These are phyloP conservation scores for Chlamydomonas sphaeroides DNA, from an alignment of 139 green algal genomes.

Conservation along the genomic window DNA sequence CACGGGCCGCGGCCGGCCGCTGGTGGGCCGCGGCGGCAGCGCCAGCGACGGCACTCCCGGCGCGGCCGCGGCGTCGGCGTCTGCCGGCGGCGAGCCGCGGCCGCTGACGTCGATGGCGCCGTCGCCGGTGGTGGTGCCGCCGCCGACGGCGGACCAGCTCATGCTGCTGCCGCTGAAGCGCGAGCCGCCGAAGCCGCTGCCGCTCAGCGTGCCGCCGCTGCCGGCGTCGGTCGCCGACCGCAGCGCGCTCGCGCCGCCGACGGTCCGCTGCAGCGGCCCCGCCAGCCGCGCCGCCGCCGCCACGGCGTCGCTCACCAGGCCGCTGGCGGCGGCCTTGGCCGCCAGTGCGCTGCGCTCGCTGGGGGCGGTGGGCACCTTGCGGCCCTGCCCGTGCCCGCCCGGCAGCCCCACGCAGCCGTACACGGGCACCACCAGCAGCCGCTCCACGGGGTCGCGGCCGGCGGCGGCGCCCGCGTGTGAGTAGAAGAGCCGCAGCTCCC, in stretches of 20 bases:
- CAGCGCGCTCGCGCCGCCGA: not conserved
- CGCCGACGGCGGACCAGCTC: too few species aligned
- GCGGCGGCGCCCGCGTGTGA: not conserved
- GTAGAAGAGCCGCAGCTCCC: conserved; percentile 23
- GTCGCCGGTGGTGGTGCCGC: not conserved
- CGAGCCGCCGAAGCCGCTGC: not conserved
- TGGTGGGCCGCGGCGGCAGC: too few species aligned
- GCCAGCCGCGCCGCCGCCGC: not conserved
- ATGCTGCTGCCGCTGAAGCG: not conserved
- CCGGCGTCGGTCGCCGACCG: not conserved
- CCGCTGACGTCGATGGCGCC: too few species aligned
- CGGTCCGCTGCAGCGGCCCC: not conserved
- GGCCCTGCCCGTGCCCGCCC: not conserved
- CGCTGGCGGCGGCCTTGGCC: not conserved
- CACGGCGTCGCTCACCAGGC: not conserved
- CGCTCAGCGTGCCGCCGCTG: not conserved
- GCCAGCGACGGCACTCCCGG: too few species aligned
- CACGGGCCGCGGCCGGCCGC: too few species aligned
- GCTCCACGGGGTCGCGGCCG: not conserved
- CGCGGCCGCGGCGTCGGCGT: too few species aligned
- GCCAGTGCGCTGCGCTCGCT: conserved; percentile 9
- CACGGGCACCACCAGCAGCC: conserved; percentile 19
- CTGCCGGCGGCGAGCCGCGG: too few species aligned
- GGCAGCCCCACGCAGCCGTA: conserved; percentile 28
- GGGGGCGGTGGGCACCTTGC: not conserved